Percentiles rank a stretch among this genome's conserved stretches.
phyloP scores from a whole-genome alignment of 257 asterid species.

The Ocimum tenuiflorum region DNA sequence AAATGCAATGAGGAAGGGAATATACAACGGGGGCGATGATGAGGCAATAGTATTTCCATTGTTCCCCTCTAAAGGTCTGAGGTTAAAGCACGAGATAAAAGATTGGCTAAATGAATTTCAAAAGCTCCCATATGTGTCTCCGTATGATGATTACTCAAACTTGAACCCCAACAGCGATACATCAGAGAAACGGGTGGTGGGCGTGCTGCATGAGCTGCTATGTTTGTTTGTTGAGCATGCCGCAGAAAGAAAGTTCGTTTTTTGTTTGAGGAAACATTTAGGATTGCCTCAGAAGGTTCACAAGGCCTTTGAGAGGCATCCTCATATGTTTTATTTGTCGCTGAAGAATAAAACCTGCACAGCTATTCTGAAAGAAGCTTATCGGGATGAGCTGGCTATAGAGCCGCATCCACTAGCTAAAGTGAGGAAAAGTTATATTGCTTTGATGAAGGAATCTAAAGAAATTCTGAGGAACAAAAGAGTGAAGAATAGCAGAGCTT shows the following conservation, averaged over 20 bases:
- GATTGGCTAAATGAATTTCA: constrained; percentile 74
- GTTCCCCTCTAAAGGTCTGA: constrained; percentile 74
- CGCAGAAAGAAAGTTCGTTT: constrained; percentile 61
- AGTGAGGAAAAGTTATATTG: constrained; percentile 61
- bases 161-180: constrained; percentile 52
- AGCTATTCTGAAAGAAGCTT: constrained; percentile 77
- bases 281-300: constrained; percentile 88
- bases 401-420: constrained; percentile 67
- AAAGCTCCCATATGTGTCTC: constrained; percentile 65
- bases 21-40: constrained; percentile 36
- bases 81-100: constrained; percentile 63
- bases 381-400: constrained; percentile 37
- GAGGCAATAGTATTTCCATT: constrained; percentile 60
- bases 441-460: constrained; percentile 61
- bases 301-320: constrained; percentile 86
- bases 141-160: constrained; percentile 45
- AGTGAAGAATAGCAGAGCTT: neutral
- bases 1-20: constrained; percentile 55
- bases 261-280: constrained; percentile 54
- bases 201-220: constrained; percentile 70
- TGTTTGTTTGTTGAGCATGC: constrained; percentile 82
- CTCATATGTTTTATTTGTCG: constrained; percentile 65
- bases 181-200: constrained; percentile 79
- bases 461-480: constrained; percentile 44
- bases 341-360: constrained; percentile 75